Base-by-base conservation (phyloP, 1,139 yeast genomes). In the Diutina sp. region DNA sequence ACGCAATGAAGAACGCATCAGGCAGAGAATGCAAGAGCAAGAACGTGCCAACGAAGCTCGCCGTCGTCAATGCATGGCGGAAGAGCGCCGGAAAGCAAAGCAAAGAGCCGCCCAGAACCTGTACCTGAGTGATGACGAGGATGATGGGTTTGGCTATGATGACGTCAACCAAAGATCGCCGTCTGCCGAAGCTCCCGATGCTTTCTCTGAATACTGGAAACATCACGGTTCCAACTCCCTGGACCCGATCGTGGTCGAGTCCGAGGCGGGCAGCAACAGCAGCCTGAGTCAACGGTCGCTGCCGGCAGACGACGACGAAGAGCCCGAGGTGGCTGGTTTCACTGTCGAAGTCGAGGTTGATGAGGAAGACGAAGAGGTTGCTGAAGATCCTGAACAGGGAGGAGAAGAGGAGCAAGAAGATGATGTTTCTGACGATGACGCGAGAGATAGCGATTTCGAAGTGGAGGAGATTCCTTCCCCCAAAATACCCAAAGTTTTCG, bases 171-270 rank as follows among this genome's bases (percentile, higher is more conserved):
- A 9, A 11, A 3, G 12, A 2, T 32, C 38, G 38, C 38, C 9
- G 12, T 32, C 38, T 21, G 12, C 38, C 38, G 38, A 32, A 32
- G 41, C 41, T 2, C 21, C 18, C 3, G 41, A 30, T 16, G 53
- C 53, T 8, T 50, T 50, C 18, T 38, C 32, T n/a, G 53, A 29
- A 11, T 50, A 50, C 32, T 50, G 53, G 53, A 14, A 32, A 16
- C 44, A 32, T 8, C 53, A 50, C 18, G 53, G 53, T 7, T n/a
- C 14, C 11, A 30, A 50, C 18, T 50, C 53, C 3, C 53, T 50
- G 53, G 53, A 50, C 16, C 53, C 53, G 3, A 50, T 50, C 6
- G 53, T 50, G 16, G 53, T 50, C 28, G 53, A 50, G 6, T 29
- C 14, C 8, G 51, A 47, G 21, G 51, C 12, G 45, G 53, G 28